Evolutionary conservation across 305 asterid genomes (phyloP).

Genomic region (Caryopteris hybrid): DNA sequence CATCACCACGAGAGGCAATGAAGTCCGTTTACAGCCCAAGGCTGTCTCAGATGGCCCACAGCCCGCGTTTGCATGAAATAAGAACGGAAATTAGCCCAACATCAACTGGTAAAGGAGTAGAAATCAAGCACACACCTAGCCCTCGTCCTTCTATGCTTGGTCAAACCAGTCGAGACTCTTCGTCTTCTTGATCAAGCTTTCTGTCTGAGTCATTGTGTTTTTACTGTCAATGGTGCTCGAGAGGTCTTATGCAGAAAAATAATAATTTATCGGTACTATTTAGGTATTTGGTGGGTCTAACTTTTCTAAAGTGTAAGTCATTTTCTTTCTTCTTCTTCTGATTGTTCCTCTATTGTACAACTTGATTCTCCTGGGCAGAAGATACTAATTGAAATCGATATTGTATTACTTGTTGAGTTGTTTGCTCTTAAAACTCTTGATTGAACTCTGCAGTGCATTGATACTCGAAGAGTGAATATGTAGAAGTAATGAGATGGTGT

Average conservation of each 20-base stretch:
- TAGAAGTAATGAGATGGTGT: no score
- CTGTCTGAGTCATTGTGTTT: not conserved
- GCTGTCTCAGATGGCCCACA: constrained; percentile 19
- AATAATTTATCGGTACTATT: not conserved
- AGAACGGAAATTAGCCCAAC: constrained; percentile 34
- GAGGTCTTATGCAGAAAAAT: constrained; percentile 19
- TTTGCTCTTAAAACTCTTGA: not conserved
- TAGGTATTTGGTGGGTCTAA: constrained; percentile 21
- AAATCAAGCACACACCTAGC: constrained; percentile 36
- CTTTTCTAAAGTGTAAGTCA: not conserved
- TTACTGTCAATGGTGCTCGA: constrained; percentile 25
- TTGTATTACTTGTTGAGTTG: not conserved
- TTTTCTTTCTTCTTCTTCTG: not conserved
- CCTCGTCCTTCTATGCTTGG: constrained; percentile 38
- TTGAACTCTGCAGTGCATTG: not conserved
- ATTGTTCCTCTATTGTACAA: constrained; percentile 19
- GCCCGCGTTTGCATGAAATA: constrained; percentile 45
- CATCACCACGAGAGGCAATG: constrained; percentile 42
- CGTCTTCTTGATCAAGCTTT: constrained; percentile 25
- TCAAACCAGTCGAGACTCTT: constrained; percentile 22
- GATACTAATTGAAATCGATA: constrained; percentile 12
- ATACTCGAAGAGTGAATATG: no score
- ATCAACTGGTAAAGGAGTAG: constrained; percentile 25
- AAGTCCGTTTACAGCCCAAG: constrained; percentile 35
- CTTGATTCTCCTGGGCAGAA: constrained; percentile 18